These are phyloP conservation scores for Globisporangium viniferum DNA, from an alignment of 352 stramenopile genomes.

Conservation along the genomic window DNA sequence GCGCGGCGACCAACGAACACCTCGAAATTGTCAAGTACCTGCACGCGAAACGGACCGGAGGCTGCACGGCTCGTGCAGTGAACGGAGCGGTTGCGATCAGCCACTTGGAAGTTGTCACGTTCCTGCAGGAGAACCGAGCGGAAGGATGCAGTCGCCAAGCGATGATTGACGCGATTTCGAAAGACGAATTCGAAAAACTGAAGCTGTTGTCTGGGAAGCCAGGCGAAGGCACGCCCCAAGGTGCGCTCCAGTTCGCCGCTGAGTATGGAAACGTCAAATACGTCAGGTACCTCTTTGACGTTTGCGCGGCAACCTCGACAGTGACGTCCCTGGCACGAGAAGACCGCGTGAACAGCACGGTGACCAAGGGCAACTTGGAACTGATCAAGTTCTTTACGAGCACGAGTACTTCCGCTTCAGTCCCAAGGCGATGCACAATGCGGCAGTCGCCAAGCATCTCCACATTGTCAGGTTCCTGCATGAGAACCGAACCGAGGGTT, in stretches of 20 bases:
- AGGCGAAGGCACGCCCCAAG: too few species aligned
- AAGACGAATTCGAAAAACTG: neutral
- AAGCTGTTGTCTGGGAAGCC: neutral
- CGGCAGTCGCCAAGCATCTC: neutral
- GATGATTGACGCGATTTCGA: neutral
- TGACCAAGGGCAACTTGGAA: neutral
- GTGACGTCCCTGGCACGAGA: neutral
- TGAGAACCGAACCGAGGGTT: constrained; percentile 9
- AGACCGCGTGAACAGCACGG: neutral
- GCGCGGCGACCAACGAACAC: constrained; percentile 13
- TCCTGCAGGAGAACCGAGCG: neutral
- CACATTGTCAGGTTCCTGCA: constrained; percentile 11
- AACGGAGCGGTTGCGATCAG: neutral
- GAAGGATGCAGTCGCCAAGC: neutral
- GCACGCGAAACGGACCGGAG: constrained; percentile 22
- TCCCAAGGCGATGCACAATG: constrained; percentile 3
- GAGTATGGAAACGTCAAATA: neutral
- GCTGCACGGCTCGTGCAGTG: constrained; percentile 16
- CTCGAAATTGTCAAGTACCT: constrained; percentile 33
- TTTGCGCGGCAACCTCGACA: neutral
- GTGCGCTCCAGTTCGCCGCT: neutral
- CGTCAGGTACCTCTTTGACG: neutral
- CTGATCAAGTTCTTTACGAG: constrained; percentile 8
- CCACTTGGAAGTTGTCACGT: constrained; percentile 17
- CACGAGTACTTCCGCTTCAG: constrained; percentile 5